These are phyloP conservation scores for Geotrichum restrictum DNA, from an alignment of 1,139 yeast genomes.

Conservation along the genomic window DNA sequence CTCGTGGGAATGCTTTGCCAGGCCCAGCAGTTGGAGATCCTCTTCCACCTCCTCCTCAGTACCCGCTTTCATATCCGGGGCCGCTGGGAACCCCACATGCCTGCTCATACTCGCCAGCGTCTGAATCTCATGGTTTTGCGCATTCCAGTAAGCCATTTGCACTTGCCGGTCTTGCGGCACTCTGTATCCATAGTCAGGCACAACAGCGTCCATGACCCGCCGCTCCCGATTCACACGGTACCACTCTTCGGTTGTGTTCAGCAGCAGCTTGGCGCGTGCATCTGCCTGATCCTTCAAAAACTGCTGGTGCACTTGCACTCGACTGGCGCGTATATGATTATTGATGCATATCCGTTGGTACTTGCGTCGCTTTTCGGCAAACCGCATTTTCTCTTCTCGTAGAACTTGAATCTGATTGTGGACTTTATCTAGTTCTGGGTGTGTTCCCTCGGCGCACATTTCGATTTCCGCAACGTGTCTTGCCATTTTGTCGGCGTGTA, in stretches of 20 bases:
- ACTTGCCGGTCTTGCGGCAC: constrained; percentile 38
- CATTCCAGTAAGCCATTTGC: constrained; percentile 53
- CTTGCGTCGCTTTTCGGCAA: constrained; percentile 65
- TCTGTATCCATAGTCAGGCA: constrained; percentile 45
- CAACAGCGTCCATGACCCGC: constrained; percentile 73
- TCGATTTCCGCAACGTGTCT: constrained; percentile 77
- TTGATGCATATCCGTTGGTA: constrained; percentile 75
- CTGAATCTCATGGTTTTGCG: constrained; percentile 54
- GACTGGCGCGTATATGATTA: constrained; percentile 71
- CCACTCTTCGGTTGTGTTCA: constrained; percentile 82
- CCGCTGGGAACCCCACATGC: constrained; percentile 62
- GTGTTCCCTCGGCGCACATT: constrained; percentile 84
- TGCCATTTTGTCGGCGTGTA: constrained; percentile 53
- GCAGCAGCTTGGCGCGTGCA: constrained; percentile 59
- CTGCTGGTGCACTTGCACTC: constrained; percentile 83
- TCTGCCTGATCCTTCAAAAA: constrained; percentile 68
- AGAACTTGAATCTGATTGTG: constrained; percentile 69
- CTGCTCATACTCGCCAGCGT: constrained; percentile 53
- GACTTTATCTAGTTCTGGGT: constrained; percentile 69
- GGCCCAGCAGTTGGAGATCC: constrained; percentile 26
- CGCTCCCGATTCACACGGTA: constrained; percentile 88
- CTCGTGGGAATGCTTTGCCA: neutral
- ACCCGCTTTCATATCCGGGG: constrained; percentile 50
- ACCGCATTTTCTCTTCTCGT: constrained; percentile 62
- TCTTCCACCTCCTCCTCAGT: constrained; percentile 36